phyloP scores from a whole-genome alignment of 2,329 filamentous ascomycete genomes.

The Fusarium nematophilum region DNA sequence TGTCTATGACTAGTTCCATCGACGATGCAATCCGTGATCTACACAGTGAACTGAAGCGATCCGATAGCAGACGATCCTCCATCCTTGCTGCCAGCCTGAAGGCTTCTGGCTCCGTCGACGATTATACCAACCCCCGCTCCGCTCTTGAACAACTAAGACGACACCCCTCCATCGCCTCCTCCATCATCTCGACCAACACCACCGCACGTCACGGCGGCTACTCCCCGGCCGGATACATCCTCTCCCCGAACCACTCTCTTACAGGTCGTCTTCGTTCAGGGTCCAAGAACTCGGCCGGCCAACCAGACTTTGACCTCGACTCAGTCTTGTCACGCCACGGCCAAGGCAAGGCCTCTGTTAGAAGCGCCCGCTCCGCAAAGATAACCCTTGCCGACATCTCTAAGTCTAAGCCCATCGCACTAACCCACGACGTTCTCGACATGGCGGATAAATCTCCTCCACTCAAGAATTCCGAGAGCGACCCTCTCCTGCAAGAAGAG shows the following conservation, averaged over 20 bases:
- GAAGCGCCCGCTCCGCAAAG: constrained; percentile 62
- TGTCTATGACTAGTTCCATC: constrained; percentile 80
- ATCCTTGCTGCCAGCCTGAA: constrained; percentile 61
- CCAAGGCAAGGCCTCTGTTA: constrained; percentile 64
- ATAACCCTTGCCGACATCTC: constrained; percentile 67
- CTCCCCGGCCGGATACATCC: constrained; percentile 74
- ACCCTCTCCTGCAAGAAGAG: constrained; percentile 52
- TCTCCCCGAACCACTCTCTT: constrained; percentile 74
- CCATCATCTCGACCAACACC: constrained; percentile 77
- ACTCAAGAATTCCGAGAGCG: constrained; percentile 53
- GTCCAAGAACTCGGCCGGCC: constrained; percentile 60
- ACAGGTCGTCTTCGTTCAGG: constrained; percentile 66
- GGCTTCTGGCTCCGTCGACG: constrained; percentile 49
- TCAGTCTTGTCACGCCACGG: constrained; percentile 61
- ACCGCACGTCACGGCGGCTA: constrained; percentile 76
- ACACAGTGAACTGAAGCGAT: constrained; percentile 76
- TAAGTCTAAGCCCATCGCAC: constrained; percentile 64
- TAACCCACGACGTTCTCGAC: constrained; percentile 65
- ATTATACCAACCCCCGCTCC: constrained; percentile 42
- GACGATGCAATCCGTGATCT: constrained; percentile 81
- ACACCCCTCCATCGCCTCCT: constrained; percentile 63
- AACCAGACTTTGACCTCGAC: constrained; percentile 56
- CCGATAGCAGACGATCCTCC: constrained; percentile 74
- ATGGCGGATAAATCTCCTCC: constrained; percentile 60
- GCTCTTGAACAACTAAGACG: constrained; percentile 49